A percentile compares a stretch with the other conserved stretches of the same genome.
Evolutionary conservation across 495 filamentous ascomycete species (phyloP).

Genomic region (Haplographium delicatum): DNA sequence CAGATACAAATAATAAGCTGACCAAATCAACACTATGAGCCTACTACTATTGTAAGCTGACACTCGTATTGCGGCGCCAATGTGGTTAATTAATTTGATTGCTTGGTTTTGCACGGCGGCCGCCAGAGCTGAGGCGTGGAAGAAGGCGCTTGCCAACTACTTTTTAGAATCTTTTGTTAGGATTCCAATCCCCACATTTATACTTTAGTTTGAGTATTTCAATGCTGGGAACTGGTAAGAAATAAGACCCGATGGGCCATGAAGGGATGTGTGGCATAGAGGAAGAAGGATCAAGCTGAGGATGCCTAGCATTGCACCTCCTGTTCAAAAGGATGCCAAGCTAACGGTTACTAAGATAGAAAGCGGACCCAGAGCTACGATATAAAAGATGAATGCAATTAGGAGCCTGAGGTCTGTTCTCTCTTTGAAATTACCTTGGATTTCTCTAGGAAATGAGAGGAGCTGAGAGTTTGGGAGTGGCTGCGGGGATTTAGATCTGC

Average conservation of each 20-base stretch:
- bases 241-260: background rate
- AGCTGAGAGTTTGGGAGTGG: background rate
- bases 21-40: slow-evolving; percentile 10
- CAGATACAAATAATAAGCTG: slow-evolving; percentile 4
- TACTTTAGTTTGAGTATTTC: background rate
- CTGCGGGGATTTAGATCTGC: background rate
- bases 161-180: background rate
- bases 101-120: background rate
- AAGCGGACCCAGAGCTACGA: background rate
- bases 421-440: background rate
- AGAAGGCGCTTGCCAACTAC: background rate
- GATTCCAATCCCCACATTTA: background rate
- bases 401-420: slow-evolving; percentile 1
- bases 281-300: background rate
- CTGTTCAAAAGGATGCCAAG: background rate
- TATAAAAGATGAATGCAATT: slow-evolving; percentile 7
- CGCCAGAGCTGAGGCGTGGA: background rate
- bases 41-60: background rate
- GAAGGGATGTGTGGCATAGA: background rate
- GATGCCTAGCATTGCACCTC: background rate
- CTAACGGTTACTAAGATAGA: background rate
- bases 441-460: slow-evolving; percentile 1
- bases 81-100: slow-evolving; percentile 1
- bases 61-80: background rate
- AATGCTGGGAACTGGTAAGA: background rate